Conservation (phyloP, 441 rosid genomes). For the Gossypium lobatum region DNA sequence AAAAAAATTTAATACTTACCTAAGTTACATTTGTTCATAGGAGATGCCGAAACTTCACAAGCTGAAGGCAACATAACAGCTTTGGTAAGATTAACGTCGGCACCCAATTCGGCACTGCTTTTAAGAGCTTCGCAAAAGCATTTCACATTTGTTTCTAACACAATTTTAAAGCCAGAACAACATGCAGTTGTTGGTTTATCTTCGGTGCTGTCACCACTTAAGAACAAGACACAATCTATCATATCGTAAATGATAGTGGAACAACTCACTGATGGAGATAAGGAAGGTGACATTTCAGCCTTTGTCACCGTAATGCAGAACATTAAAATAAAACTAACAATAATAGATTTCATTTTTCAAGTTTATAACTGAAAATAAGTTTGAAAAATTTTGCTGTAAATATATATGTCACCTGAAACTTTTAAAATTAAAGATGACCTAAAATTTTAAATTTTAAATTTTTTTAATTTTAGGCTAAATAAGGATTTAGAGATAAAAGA, state of each 20-base stretch:
- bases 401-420: too few relatives aligned
- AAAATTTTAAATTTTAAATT: not conserved
- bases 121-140: constrained; percentile 33
- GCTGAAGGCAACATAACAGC: constrained; percentile 19
- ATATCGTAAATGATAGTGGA: constrained; percentile 20
- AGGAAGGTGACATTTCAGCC: not conserved
- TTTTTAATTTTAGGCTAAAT: not conserved
- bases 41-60: constrained; percentile 22
- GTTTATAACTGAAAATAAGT: not conserved
- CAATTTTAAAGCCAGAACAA: constrained; percentile 27
- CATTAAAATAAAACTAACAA: not conserved
- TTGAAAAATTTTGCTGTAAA: too few relatives aligned
- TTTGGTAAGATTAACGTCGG: constrained; percentile 25
- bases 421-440: too few relatives aligned
- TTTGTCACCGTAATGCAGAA: not conserved
- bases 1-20: not conserved
- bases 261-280: constrained; percentile 12
- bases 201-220: not conserved
- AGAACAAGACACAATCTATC: constrained; percentile 28
- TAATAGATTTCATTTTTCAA: not conserved
- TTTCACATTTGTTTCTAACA: constrained; percentile 4
- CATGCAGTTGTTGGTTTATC: constrained; percentile 16
- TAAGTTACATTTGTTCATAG: constrained; percentile 7
- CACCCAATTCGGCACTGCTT: constrained; percentile 21
- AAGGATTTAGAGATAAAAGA: not conserved